Percentiles rank a stretch among this genome's conserved stretches.
Conservation (phyloP, 2,329 filamentous ascomycete species). For the Fusarium sp. region DNA sequence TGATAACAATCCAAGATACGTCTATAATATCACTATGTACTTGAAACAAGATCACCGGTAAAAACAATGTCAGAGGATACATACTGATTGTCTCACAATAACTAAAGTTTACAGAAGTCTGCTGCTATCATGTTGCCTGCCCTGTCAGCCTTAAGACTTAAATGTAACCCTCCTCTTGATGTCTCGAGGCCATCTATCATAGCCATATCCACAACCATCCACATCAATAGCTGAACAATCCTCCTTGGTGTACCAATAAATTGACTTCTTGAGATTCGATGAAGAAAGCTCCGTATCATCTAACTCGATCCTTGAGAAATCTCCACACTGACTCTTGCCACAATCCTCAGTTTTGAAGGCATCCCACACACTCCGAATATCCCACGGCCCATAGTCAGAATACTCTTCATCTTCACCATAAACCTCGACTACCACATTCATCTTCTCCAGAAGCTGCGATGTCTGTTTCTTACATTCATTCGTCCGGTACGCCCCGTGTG, state of each 20-base stretch:
- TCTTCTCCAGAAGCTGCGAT: constrained; percentile 7
- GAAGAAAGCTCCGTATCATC: background rate
- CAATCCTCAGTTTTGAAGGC: constrained; percentile 9
- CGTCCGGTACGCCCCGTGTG: background rate
- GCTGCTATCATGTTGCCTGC: background rate
- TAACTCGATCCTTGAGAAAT: background rate
- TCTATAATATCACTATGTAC: background rate
- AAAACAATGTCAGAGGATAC: background rate
- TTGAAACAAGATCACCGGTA: background rate
- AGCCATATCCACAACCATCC: constrained; percentile 12
- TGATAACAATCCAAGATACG: background rate
- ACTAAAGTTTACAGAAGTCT: background rate
- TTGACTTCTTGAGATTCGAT: background rate
- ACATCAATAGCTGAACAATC: constrained; percentile 19
- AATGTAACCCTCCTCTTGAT: constrained; percentile 9
- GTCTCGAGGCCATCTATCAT: constrained; percentile 12
- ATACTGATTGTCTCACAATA: background rate
- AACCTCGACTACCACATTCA: constrained; percentile 26
- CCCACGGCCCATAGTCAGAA: constrained; percentile 21
- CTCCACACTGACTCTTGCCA: background rate
- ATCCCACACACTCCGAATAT: constrained; percentile 13
- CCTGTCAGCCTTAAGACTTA: background rate
- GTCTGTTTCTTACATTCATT: constrained; percentile 4
- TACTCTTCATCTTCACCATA: constrained; percentile 1
- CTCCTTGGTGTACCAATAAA: constrained; percentile 16